phyloP scores from a whole-genome alignment of 164 flowering plant species.

The Macadamia integrifolia region DNA sequence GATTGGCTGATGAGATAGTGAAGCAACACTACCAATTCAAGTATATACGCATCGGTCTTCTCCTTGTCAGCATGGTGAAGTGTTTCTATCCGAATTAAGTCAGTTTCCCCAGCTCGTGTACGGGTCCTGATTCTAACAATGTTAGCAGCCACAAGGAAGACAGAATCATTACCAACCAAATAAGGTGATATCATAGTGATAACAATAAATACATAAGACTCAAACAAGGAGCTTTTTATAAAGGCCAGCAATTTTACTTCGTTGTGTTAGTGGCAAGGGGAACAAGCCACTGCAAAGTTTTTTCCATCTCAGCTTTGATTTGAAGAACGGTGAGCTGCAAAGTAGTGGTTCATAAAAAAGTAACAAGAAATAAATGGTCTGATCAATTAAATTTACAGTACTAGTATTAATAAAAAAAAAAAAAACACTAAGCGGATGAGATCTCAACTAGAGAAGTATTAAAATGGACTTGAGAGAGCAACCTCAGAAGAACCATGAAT shows the following conservation, averaged over 20 bases:
- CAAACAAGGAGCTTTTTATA: not conserved
- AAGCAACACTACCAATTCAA: slow-evolving; percentile 86
- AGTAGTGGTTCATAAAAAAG: not conserved
- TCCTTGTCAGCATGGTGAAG: slow-evolving; percentile 93
- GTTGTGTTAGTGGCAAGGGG: slow-evolving; percentile 95
- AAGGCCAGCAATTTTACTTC: slow-evolving; percentile 46
- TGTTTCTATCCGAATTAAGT: slow-evolving; percentile 72
- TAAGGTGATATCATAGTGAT: not conserved
- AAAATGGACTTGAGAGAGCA: not conserved
- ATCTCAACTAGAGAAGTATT: too few species aligned
- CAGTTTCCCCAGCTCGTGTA: slow-evolving; percentile 56
- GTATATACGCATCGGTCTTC: slow-evolving; percentile 75
- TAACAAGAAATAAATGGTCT: not conserved
- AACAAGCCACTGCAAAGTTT: slow-evolving; percentile 93
- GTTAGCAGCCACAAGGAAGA: not conserved
- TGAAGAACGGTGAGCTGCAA: slow-evolving; percentile 74
- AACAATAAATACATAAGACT: too few species aligned
- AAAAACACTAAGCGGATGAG: too few species aligned
- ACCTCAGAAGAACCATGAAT: not conserved
- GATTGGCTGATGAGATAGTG: slow-evolving; percentile 74
- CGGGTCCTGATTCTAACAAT: too few species aligned
- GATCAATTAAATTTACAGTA: not conserved
- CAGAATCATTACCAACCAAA: not conserved
- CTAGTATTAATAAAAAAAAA: too few species aligned
- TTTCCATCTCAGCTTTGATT: slow-evolving; percentile 98